Percentiles rank a stretch among this genome's conserved stretches.
These are phyloP conservation scores for Aureobasidium subglaciale DNA, from an alignment of 2,329 filamentous ascomycete species.

Conservation along the genomic window DNA sequence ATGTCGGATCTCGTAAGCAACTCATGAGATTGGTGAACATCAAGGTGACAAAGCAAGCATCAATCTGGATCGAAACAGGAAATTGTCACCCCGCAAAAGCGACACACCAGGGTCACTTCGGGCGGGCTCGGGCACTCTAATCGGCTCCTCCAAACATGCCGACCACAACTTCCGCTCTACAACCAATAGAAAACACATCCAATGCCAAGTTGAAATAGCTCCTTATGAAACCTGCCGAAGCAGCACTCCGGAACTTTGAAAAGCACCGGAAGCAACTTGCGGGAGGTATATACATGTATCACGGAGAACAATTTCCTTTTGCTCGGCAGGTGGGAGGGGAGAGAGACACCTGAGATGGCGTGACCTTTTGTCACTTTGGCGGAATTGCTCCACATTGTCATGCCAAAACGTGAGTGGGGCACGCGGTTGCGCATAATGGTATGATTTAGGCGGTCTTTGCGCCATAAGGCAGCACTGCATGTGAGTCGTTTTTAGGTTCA, in stretches of 20 bases:
- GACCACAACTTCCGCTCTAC: background rate
- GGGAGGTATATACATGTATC: background rate
- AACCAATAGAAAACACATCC: background rate
- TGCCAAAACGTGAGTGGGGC: background rate
- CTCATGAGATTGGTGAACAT: background rate
- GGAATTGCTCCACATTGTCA: background rate
- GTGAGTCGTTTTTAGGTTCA: background rate
- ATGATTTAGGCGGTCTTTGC: constrained; percentile 5
- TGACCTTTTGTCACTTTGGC: constrained; percentile 3
- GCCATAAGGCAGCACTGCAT: background rate
- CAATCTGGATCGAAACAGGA: background rate
- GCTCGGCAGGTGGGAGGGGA: background rate
- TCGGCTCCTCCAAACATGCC: background rate
- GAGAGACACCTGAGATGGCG: background rate
- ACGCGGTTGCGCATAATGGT: background rate
- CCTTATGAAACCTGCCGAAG: background rate
- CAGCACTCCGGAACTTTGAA: background rate
- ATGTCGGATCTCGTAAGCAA: no score
- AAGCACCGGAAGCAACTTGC: background rate
- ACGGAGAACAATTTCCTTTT: background rate
- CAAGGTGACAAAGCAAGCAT: background rate
- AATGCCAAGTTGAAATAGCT: background rate
- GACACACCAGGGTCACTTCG: background rate
- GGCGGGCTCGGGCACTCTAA: background rate
- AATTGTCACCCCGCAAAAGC: background rate